Evolutionary conservation across 768 basidiomycete species (phyloP), one percentile per base, ranked within the genome.

Genomic region (Glaciozyma antarctica): DNA sequence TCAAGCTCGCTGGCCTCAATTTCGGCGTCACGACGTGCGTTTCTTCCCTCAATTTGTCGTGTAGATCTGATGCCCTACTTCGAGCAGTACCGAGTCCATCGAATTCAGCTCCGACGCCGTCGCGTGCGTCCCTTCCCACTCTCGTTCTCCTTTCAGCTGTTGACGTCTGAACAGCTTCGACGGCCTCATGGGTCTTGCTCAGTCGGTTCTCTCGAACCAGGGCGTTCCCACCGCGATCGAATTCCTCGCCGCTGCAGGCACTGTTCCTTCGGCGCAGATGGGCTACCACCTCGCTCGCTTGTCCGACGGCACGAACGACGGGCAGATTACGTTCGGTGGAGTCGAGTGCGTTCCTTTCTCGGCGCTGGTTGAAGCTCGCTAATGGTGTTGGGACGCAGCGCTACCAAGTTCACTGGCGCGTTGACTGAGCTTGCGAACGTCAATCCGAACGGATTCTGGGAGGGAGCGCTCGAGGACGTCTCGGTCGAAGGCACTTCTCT

Each of bases 271-370:
- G 10, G 81, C 87, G 3, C 86, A 91, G 73, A 82, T 84, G 15
- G 87, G 88, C 13, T 90, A 82, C 82, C 90, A 87, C 78, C 84
- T 93, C 62, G 81, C 87, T 3, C 86, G 90, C 63, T 77, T 86
- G 43, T 80, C 82, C 13, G 88, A 90, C 73, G 77, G 81, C 71
- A 76, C 78, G 74, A 86, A 86, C 70, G 67, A 71, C 52, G 86
- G 89, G 1, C 81, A 88, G 77, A 81, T 91, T 64, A 88, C 88
- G 12, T 87, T 92, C 68, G 90, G 89, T 43, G 86, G 81, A 17
- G 80, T 89, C 43, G 87, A 91, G 54, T 55, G 28, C 30, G 32
- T 55, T 9, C 16, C 30, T 16, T n/a, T 24, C 54, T 55, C 32
- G 5, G 19, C 47, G 47, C 1, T 19, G 12, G 19, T 8, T 5